These are phyloP conservation scores for Neohortaea acidophila DNA, from an alignment of 495 filamentous ascomycete genomes.

Conservation along the genomic window DNA sequence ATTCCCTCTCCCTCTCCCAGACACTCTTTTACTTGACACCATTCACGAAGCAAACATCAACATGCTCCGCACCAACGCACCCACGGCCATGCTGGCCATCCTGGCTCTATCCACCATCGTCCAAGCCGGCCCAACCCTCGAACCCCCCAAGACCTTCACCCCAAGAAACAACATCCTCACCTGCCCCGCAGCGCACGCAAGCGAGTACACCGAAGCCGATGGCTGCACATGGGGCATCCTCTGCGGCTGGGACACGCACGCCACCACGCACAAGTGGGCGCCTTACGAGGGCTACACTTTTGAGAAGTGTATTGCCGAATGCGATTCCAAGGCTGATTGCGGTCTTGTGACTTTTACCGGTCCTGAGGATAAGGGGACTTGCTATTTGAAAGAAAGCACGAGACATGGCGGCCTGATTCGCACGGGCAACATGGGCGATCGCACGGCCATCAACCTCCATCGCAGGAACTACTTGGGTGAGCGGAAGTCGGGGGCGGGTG, in stretches of 20 bases:
- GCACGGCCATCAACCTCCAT: too few species aligned
- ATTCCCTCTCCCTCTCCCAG: too few species aligned
- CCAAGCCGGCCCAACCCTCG: neutral
- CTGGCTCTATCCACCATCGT: neutral
- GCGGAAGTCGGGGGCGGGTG: too few species aligned
- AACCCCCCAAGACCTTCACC: neutral
- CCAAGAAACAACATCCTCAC: neutral
- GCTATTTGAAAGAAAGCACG: too few species aligned
- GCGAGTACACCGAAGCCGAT: neutral
- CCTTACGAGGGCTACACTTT: neutral
- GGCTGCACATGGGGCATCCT: neutral
- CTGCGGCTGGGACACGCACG: constrained; percentile 1
- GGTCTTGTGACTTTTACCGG: neutral
- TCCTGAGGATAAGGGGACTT: too few species aligned
- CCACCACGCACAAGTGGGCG: neutral
- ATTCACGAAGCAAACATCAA: too few species aligned
- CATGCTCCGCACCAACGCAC: neutral
- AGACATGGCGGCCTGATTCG: too few species aligned
- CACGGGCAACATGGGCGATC: too few species aligned
- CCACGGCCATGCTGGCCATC: neutral
- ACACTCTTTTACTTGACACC: too few species aligned
- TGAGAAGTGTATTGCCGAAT: neutral
- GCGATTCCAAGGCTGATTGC: neutral
- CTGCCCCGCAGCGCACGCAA: neutral
- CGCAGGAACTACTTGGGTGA: too few species aligned